Evolutionary conservation across 2,329 filamentous ascomycete genomes (phyloP).

Genomic region (Scortechinia acanthostroma): DNA sequence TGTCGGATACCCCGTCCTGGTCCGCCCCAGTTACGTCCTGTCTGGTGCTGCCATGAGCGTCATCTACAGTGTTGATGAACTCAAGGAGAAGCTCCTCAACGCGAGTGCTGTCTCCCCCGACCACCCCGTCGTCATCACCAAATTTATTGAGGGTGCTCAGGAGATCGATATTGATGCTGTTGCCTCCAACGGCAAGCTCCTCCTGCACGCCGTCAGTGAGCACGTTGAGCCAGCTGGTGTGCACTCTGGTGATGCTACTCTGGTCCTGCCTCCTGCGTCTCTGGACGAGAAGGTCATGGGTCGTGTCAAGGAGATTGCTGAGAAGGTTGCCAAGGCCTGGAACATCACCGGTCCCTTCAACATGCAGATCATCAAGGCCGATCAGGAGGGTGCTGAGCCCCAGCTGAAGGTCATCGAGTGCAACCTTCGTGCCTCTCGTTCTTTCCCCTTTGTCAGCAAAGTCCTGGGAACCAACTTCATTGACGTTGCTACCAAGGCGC

Average conservation of each 20-base stretch:
- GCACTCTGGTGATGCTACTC: slow-evolving; percentile 92
- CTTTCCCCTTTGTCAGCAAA: slow-evolving; percentile 97
- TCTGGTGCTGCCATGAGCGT: slow-evolving; percentile 98
- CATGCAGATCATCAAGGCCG: slow-evolving; percentile 98
- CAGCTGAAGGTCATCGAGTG: slow-evolving; percentile 94
- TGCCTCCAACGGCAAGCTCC: slow-evolving; percentile 74
- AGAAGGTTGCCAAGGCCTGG: slow-evolving; percentile 96
- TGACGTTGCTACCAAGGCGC: slow-evolving; percentile 85
- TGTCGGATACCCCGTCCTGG: slow-evolving; percentile 89
- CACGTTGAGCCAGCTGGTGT: slow-evolving; percentile 96
- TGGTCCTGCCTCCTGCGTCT: slow-evolving; percentile 79
- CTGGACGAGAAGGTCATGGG: slow-evolving; percentile 73
- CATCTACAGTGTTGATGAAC: slow-evolving; percentile 78
- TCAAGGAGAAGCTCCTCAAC: slow-evolving; percentile 89
- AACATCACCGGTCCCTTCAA: slow-evolving; percentile 97
- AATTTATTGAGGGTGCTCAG: slow-evolving; percentile 93
- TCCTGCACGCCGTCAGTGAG: slow-evolving; percentile 88
- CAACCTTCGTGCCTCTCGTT: slow-evolving; percentile 92
- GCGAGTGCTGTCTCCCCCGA: slow-evolving; percentile 88
- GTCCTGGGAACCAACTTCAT: slow-evolving; percentile 96
- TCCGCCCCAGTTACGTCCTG: slow-evolving; percentile 89
- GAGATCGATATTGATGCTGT: slow-evolving; percentile 97
- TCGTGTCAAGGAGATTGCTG: slow-evolving; percentile 87
- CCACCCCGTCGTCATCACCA: slow-evolving; percentile 94
- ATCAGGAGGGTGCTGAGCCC: slow-evolving; percentile 68